Evolutionary conservation across 2,329 filamentous ascomycete species (phyloP).

Genomic region (Cytospora piceae): DNA sequence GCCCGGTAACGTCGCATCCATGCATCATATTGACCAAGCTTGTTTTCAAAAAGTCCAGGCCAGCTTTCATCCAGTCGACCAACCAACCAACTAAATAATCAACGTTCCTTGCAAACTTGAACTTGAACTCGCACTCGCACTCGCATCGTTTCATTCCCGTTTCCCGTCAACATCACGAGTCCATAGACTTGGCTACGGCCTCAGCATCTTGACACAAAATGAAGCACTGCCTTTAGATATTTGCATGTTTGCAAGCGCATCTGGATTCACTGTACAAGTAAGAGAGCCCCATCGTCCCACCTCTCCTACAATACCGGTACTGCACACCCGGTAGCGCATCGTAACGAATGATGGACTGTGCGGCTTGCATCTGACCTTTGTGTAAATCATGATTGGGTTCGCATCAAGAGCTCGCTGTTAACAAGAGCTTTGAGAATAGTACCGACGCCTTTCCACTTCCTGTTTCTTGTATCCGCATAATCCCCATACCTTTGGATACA

Average conservation of each 20-base stretch:
- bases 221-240: conserved; percentile 27
- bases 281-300: conserved; percentile 6
- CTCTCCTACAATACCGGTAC: background rate
- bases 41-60: conserved; percentile 25
- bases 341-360: background rate
- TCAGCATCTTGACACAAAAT: conserved; percentile 26
- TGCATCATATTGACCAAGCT: background rate
- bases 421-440: conserved; percentile 12
- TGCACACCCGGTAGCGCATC: background rate
- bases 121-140: conserved; percentile 7
- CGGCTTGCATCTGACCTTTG: conserved; percentile 5
- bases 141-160: conserved; percentile 7
- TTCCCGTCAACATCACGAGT: conserved; percentile 23
- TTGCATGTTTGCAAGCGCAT: conserved; percentile 23
- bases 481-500: conserved; percentile 25
- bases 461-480: conserved; percentile 27
- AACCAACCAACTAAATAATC: background rate
- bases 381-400: conserved; percentile 6
- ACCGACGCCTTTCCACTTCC: conserved; percentile 23
- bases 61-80: conserved; percentile 18
- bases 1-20: background rate
- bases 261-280: conserved; percentile 28
- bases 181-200: conserved; percentile 25
- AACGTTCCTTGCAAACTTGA: background rate
- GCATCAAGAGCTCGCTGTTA: conserved; percentile 9